Conservation (phyloP, 805 yeast species). For the Saccharomyces kudriavzevii region DNA sequence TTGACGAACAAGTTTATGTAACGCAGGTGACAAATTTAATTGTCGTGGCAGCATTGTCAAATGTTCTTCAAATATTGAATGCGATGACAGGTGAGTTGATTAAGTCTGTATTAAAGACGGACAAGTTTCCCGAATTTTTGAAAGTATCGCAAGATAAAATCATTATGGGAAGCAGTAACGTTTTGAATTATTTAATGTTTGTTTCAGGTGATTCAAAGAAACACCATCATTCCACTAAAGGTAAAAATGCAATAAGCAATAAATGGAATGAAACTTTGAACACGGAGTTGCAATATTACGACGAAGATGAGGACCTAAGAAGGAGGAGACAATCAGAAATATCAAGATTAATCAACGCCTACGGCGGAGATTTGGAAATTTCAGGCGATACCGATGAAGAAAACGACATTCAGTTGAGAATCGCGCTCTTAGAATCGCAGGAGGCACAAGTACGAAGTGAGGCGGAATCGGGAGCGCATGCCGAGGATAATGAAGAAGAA, state of each 20-base stretch:
- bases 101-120: conserved; percentile 27
- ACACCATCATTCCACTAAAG: conserved; percentile 2
- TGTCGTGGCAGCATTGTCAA: conserved; percentile 24
- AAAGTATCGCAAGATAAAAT: conserved; percentile 28
- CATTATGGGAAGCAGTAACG: conserved; percentile 25
- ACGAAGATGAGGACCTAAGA: conserved; percentile 20
- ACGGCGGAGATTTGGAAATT: conserved; percentile 22
- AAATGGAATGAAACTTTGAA: conserved; percentile 26
- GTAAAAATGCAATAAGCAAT: conserved; percentile 14
- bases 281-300: conserved; percentile 22
- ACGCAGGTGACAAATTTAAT: conserved; percentile 26
- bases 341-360: conserved; percentile 15
- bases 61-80: conserved; percentile 24
- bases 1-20: conserved; percentile 22
- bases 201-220: conserved; percentile 9
- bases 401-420: conserved; percentile 22
- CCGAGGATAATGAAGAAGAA: conserved; percentile 3
- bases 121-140: conserved; percentile 24
- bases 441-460: conserved; percentile 2
- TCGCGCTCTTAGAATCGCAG: conserved; percentile 31
- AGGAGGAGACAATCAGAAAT: conserved; percentile 11
- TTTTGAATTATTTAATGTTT: conserved; percentile 25
- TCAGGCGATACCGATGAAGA: conserved; percentile 19
- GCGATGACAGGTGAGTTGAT: conserved; percentile 26
- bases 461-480: background rate